phyloP scores from a whole-genome alignment of 2,329 filamentous ascomycete species.

The Cordyceps farinosa region DNA sequence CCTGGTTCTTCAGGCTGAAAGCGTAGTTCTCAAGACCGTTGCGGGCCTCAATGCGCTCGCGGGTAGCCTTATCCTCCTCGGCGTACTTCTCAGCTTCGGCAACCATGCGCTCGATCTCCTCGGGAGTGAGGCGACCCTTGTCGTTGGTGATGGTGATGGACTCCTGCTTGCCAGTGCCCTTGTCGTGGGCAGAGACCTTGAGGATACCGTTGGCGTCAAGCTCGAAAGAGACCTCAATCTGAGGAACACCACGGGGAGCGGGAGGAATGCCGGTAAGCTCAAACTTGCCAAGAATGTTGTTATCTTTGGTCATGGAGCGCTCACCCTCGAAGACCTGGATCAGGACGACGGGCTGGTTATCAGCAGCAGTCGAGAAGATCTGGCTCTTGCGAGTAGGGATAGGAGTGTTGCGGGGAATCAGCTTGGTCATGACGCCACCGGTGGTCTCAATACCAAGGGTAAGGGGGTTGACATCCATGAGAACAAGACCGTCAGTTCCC shows the following conservation, averaged over 20 bases:
- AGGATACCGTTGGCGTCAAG: slow-evolving; percentile 98
- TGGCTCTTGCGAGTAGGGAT: slow-evolving; percentile 96
- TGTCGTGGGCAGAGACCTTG: slow-evolving; percentile 92
- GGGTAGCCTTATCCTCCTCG: slow-evolving; percentile 97
- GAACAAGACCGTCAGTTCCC: slow-evolving; percentile 74
- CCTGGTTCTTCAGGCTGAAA: slow-evolving; percentile 98
- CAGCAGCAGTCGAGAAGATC: slow-evolving; percentile 94
- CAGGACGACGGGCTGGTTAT: slow-evolving; percentile 92
- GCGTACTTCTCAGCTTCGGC: slow-evolving; percentile 97
- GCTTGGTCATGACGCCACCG: slow-evolving; percentile 94
- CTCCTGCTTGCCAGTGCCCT: slow-evolving; percentile 96
- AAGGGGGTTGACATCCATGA: slow-evolving; percentile 96
- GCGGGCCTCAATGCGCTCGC: slow-evolving; percentile 92
- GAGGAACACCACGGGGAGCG: slow-evolving; percentile 90
- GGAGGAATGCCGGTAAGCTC: slow-evolving; percentile 95
- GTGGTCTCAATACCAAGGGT: slow-evolving; percentile 97
- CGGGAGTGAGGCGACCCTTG: slow-evolving; percentile 92
- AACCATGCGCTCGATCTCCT: slow-evolving; percentile 99
- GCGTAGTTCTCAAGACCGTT: slow-evolving; percentile 99
- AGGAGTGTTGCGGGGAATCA: slow-evolving; percentile 90
- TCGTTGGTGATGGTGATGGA: slow-evolving; percentile 99
- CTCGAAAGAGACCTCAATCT: slow-evolving; percentile 98
- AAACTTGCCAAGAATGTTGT: slow-evolving; percentile 97
- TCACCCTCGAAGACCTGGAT: slow-evolving; percentile 97
- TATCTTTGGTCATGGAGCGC: slow-evolving; percentile 90